Percentiles rank a stretch among this genome's conserved stretches.
Evolutionary conservation across 148 eudicot genomes (phyloP).

Genomic region (Selenicereus undatus): DNA sequence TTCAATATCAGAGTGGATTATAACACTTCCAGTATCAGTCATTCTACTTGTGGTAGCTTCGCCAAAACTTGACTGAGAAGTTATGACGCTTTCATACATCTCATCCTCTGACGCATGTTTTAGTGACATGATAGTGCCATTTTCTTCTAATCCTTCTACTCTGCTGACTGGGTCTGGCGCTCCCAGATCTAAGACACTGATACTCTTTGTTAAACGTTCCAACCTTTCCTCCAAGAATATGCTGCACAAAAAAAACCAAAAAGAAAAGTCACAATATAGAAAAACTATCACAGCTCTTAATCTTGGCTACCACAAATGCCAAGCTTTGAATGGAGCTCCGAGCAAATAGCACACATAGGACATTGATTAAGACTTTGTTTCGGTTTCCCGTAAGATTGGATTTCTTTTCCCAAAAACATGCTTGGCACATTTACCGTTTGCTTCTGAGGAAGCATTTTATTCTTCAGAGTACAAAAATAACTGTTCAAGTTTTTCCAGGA

Average conservation of each 20-base stretch:
- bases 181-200: slow-evolving; percentile 48
- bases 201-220: slow-evolving; percentile 66
- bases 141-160: slow-evolving; percentile 45
- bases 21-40: slow-evolving; percentile 39
- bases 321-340: neutral
- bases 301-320: neutral
- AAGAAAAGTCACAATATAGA: neutral
- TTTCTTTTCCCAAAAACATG: neutral
- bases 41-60: slow-evolving; percentile 35
- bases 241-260: slow-evolving; percentile 39
- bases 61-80: slow-evolving; percentile 38
- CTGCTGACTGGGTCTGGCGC: slow-evolving; percentile 30
- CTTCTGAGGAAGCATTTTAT: neutral
- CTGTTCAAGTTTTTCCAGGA: no score
- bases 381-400: neutral
- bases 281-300: neutral
- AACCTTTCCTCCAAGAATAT: slow-evolving; percentile 87
- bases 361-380: neutral
- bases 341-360: neutral
- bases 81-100: slow-evolving; percentile 38
- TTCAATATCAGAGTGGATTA: slow-evolving; percentile 34
- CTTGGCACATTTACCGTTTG: neutral
- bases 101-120: slow-evolving; percentile 36
- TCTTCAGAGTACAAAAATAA: neutral
- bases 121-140: slow-evolving; percentile 18